These are phyloP conservation scores for Austroboletus niveus DNA, from an alignment of 1,284 basidiomycete genomes.

Conservation along the genomic window DNA sequence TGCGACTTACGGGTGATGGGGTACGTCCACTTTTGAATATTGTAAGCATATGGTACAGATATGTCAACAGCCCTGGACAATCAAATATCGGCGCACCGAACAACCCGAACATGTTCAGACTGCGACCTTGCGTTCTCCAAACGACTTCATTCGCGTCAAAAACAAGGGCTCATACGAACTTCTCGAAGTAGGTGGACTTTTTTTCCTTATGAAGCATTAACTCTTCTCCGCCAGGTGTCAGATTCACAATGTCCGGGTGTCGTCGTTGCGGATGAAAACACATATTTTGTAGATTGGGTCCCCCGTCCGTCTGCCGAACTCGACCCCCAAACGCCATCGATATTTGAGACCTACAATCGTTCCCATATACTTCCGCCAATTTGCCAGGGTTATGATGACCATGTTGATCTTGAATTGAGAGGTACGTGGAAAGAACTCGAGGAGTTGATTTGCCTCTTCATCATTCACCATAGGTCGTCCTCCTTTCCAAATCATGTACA, in stretches of 20 bases:
- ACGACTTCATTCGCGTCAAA: constrained; percentile 68
- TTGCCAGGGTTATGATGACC: constrained; percentile 78
- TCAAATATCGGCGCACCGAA: constrained; percentile 68
- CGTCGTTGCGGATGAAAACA: constrained; percentile 57
- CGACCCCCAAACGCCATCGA: constrained; percentile 52
- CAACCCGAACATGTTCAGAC: constrained; percentile 46
- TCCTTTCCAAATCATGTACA: constrained; percentile 86
- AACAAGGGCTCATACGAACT: constrained; percentile 79
- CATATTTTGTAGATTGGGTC: constrained; percentile 74
- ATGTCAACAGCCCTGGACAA: constrained; percentile 70
- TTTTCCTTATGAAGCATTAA: not conserved
- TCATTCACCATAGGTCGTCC: constrained; percentile 54
- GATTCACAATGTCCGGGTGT: constrained; percentile 86
- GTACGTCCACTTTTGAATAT: constrained; percentile 45
- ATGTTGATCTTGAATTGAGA: constrained; percentile 76
- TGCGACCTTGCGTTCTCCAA: constrained; percentile 57
- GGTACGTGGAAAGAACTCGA: constrained; percentile 44
- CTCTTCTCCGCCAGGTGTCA: constrained; percentile 49
- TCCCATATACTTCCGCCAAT: constrained; percentile 72
- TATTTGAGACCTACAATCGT: constrained; percentile 59
- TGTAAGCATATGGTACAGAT: constrained; percentile 2
- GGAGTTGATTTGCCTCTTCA: too few relatives aligned
- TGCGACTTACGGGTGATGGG: constrained; percentile 84
- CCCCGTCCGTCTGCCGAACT: constrained; percentile 67
- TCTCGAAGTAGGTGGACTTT: constrained; percentile 48